Conservation (phyloP, 2,329 filamentous ascomycete species). For the Eurotiales sp. region DNA sequence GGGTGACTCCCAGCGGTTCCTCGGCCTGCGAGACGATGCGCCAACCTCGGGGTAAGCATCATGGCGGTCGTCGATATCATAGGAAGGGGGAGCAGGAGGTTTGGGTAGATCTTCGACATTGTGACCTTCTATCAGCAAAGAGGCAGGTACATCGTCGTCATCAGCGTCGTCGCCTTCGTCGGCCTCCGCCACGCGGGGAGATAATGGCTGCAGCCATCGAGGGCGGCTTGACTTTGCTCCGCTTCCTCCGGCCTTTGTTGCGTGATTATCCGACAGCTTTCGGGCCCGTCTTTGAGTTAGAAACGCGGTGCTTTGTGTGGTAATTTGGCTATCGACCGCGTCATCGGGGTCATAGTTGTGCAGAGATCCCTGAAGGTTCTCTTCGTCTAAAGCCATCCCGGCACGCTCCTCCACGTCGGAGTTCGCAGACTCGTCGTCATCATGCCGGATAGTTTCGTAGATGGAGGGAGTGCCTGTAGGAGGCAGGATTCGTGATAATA, state of each 20-base stretch:
- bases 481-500: conserved; percentile 44
- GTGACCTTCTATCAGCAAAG: conserved; percentile 56
- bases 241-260: conserved; percentile 20
- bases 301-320: conserved; percentile 41
- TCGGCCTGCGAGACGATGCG: conserved; percentile 40
- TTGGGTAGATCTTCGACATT: conserved; percentile 35
- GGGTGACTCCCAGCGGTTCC: conserved; percentile 51
- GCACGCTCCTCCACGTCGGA: conserved; percentile 46
- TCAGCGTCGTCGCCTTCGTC: conserved; percentile 60
- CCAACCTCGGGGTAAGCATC: conserved; percentile 29
- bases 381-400: conserved; percentile 49
- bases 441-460: conserved; percentile 45
- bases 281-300: conserved; percentile 29
- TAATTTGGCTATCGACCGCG: conserved; percentile 47
- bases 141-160: conserved; percentile 62
- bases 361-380: conserved; percentile 48
- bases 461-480: conserved; percentile 48
- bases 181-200: conserved; percentile 32
- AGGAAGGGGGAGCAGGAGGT: conserved; percentile 38
- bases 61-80: conserved; percentile 19
- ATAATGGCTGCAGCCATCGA: conserved; percentile 27
- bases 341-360: conserved; percentile 57
- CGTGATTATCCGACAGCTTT: conserved; percentile 17
- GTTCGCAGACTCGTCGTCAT: conserved; percentile 43
- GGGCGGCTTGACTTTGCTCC: conserved; percentile 28